A percentile compares a stretch with the other conserved stretches of the same genome.
Evolutionary conservation across 2,329 filamentous ascomycete species (phyloP).

Genomic region (Hymenoscyphus repandus): DNA sequence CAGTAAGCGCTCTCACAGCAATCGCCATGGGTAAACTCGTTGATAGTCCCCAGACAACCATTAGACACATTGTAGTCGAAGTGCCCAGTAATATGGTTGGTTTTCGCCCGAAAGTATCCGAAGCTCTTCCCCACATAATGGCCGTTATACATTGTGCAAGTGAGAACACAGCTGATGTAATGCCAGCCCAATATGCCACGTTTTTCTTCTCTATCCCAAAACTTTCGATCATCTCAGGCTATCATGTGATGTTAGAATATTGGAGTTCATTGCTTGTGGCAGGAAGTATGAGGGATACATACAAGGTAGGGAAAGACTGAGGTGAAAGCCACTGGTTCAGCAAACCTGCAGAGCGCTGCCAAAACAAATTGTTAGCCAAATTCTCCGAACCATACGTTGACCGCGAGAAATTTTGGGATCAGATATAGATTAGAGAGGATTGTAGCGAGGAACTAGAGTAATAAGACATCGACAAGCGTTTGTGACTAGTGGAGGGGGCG

Average conservation of each 20-base stretch:
- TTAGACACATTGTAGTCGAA: conserved; percentile 73
- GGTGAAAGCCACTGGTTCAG: conserved; percentile 68
- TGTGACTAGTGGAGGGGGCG: background rate
- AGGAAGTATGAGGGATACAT: conserved; percentile 11
- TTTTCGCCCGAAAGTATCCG: conserved; percentile 78
- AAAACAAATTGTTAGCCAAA: background rate
- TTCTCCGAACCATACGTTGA: background rate
- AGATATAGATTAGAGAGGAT: too few species aligned
- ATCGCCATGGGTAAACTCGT: conserved; percentile 77
- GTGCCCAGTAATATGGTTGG: conserved; percentile 71
- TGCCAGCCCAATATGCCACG: conserved; percentile 75
- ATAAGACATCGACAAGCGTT: too few species aligned
- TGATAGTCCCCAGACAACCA: conserved; percentile 79
- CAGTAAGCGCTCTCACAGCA: conserved; percentile 68
- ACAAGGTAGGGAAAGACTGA: conserved; percentile 39
- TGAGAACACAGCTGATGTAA: conserved; percentile 68
- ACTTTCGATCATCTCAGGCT: conserved; percentile 78
- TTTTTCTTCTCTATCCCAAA: conserved; percentile 67
- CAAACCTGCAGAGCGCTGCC: conserved; percentile 70
- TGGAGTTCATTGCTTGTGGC: conserved; percentile 18
- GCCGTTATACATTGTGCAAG: conserved; percentile 66
- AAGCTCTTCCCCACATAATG: conserved; percentile 69
- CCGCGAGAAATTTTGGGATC: too few species aligned
- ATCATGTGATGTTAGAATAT: conserved; percentile 33
- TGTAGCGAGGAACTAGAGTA: too few species aligned